Percentiles rank a stretch among this genome's conserved stretches.
phyloP scores from a whole-genome alignment of 306 rosid species.

The Vigna reflexopilosa region DNA sequence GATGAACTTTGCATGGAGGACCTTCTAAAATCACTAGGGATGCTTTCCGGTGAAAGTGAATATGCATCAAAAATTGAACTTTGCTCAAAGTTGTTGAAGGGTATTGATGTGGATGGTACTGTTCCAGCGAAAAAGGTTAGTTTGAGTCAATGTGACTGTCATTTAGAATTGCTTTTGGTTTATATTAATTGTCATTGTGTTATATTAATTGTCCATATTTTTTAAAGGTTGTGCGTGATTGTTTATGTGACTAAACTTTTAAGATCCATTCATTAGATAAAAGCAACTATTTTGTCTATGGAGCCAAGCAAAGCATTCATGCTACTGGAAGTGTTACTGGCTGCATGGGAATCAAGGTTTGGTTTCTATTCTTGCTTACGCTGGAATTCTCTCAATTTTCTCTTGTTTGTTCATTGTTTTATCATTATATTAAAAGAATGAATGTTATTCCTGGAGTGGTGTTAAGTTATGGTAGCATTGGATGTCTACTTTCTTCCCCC shows the following conservation, averaged over 20 bases:
- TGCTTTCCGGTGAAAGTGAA: slow-evolving; percentile 63
- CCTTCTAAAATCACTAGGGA: slow-evolving; percentile 66
- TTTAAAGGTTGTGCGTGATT: slow-evolving; percentile 22
- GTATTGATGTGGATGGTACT: slow-evolving; percentile 64
- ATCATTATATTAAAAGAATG: slow-evolving; percentile 7
- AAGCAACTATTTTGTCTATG: slow-evolving; percentile 62
- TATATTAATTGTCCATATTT: slow-evolving; percentile 8
- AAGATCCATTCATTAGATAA: slow-evolving; percentile 60
- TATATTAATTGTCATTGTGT: neutral
- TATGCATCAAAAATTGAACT: slow-evolving; percentile 48
- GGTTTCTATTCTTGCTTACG: slow-evolving; percentile 37
- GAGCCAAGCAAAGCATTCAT: slow-evolving; percentile 63
- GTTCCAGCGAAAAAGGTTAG: slow-evolving; percentile 72
- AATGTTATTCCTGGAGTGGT: slow-evolving; percentile 30
- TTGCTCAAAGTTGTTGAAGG: slow-evolving; percentile 58
- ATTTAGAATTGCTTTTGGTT: slow-evolving; percentile 16
- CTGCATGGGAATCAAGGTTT: slow-evolving; percentile 84
- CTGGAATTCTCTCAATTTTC: slow-evolving; percentile 30
- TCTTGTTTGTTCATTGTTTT: slow-evolving; percentile 18
- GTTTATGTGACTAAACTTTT: slow-evolving; percentile 36
- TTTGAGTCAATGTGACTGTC: slow-evolving; percentile 20
- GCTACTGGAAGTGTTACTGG: slow-evolving; percentile 66
- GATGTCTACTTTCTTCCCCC: neutral
- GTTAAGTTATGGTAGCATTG: slow-evolving; percentile 26
- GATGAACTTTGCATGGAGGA: slow-evolving; percentile 76